A percentile compares a stretch with the other conserved stretches of the same genome.
These are phyloP conservation scores for Ceratobasidium papillatum DNA, from an alignment of 1,284 basidiomycete species.

Conservation along the genomic window DNA sequence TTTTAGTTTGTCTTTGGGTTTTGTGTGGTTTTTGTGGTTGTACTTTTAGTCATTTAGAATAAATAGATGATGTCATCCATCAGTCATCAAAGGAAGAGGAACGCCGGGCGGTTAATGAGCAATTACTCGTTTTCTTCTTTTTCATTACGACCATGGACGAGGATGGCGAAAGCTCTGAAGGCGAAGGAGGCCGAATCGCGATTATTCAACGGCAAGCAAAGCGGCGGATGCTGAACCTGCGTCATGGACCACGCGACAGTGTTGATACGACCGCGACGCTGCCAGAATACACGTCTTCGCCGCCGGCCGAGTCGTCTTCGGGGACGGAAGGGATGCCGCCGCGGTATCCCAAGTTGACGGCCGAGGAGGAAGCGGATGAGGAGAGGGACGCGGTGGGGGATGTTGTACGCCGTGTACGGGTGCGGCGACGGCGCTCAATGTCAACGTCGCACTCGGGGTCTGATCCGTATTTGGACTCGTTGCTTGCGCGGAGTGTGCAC, in stretches of 20 bases:
- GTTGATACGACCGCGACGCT: conserved; percentile 20
- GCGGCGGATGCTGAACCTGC: conserved; percentile 14
- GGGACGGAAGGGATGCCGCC: conserved; percentile 8
- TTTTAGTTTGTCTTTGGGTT: not conserved
- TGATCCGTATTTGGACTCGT: conserved; percentile 69
- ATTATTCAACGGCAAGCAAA: conserved; percentile 18
- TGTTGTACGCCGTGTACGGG: conserved; percentile 24
- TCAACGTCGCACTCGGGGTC: conserved; percentile 44
- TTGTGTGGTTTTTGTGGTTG: not conserved
- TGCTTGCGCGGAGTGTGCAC: conserved; percentile 79
- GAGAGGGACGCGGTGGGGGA: conserved; percentile 38
- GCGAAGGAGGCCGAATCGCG: conserved; percentile 9
- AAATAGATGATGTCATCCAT: conserved; percentile 37
- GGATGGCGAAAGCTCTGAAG: conserved; percentile 28
- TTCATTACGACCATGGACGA: conserved; percentile 38
- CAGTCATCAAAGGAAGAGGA: conserved; percentile 5
- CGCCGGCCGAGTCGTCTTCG: not conserved
- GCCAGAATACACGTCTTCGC: conserved; percentile 24
- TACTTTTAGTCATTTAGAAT: conserved; percentile 25
- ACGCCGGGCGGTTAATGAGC: not conserved
- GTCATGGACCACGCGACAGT: conserved; percentile 12
- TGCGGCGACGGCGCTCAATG: conserved; percentile 34
- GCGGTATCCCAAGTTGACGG: conserved; percentile 29
- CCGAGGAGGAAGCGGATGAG: conserved; percentile 34
- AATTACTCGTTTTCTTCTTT: conserved; percentile 28